Evolutionary conservation across 148 eudicot species (phyloP).

Genomic region (Amaranthus hypochondriacus): DNA sequence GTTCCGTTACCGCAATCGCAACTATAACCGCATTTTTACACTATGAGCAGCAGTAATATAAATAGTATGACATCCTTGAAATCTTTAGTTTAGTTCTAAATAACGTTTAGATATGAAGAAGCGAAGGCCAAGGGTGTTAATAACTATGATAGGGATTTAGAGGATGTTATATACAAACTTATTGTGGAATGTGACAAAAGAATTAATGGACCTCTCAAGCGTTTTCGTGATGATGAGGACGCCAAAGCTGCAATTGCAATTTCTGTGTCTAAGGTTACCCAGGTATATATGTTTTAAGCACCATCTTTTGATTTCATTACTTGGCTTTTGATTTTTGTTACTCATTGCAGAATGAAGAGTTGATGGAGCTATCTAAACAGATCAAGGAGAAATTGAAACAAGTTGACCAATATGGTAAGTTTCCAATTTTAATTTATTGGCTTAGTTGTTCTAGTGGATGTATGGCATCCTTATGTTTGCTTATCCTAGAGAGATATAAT

Average conservation of each 20-base stretch:
- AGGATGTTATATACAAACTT: slow-evolving; percentile 89
- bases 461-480: no score
- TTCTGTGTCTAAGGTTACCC: slow-evolving; percentile 86
- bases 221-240: slow-evolving; percentile 77
- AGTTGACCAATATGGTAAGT: slow-evolving; percentile 66
- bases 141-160: slow-evolving; percentile 82
- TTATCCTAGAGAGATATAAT: no score
- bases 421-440: neutral
- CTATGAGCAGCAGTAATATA: no score
- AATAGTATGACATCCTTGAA: neutral
- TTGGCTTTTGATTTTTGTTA: neutral
- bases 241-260: slow-evolving; percentile 98
- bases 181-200: slow-evolving; percentile 90
- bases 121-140: slow-evolving; percentile 70
- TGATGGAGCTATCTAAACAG: slow-evolving; percentile 65
- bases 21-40: no score
- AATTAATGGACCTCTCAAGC: slow-evolving; percentile 85
- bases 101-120: slow-evolving; percentile 69
- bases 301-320: no score
- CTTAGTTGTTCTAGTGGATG: neutral
- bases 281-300: slow-evolving; percentile 36
- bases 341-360: slow-evolving; percentile 58
- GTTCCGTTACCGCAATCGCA: no score
- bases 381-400: slow-evolving; percentile 81
- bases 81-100: slow-evolving; percentile 29